Evolutionary conservation across 345 rosid species (phyloP).

Genomic region (Stellera chamaejasme): DNA sequence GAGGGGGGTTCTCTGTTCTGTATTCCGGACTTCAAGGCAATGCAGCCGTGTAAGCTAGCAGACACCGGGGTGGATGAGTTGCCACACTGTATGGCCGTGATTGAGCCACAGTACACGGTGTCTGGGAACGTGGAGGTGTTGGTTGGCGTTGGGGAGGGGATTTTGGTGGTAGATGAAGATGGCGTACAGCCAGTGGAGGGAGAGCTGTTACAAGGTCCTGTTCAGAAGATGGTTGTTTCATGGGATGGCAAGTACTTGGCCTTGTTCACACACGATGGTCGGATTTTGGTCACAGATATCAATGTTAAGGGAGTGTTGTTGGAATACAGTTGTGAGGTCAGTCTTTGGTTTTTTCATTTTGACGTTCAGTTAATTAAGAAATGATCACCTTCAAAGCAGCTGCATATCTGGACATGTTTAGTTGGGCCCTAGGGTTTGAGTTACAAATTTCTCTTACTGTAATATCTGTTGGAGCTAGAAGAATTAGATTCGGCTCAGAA

Average conservation of each 20-base stretch:
- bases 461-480: too few relatives aligned
- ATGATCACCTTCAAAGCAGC: too few relatives aligned
- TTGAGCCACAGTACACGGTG: conserved; percentile 87
- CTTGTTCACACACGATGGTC: conserved; percentile 78
- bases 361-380: not conserved
- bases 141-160: conserved; percentile 49
- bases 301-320: conserved; percentile 36
- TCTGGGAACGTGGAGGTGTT: conserved; percentile 82
- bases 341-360: not conserved
- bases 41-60: conserved; percentile 49
- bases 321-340: conserved; percentile 76
- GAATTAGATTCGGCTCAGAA: too few relatives aligned
- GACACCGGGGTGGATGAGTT: conserved; percentile 48
- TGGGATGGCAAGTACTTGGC: conserved; percentile 76
- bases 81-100: conserved; percentile 65
- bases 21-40: conserved; percentile 62
- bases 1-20: conserved; percentile 60
- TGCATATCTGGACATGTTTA: too few relatives aligned
- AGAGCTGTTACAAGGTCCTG: conserved; percentile 43
- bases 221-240: conserved; percentile 78
- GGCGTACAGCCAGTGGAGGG: conserved; percentile 51
- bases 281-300: conserved; percentile 58
- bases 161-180: conserved; percentile 74
- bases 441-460: too few relatives aligned
- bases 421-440: too few relatives aligned